Percentiles rank a stretch among this genome's conserved stretches.
Conservation (phyloP, 495 filamentous ascomycete genomes). For the Podospora sp. region DNA sequence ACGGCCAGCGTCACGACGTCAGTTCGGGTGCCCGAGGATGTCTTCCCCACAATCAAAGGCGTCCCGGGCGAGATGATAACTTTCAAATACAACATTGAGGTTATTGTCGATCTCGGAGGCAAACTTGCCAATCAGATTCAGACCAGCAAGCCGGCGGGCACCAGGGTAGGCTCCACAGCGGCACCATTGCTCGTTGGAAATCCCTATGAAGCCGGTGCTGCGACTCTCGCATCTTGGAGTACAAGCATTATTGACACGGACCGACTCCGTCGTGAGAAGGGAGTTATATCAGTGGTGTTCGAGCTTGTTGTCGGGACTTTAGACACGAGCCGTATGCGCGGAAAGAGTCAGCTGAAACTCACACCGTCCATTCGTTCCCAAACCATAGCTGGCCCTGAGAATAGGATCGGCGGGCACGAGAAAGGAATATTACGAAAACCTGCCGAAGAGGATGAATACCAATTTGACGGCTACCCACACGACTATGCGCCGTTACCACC, state of each 20-base stretch:
- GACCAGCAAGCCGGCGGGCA: slow-evolving; percentile 42
- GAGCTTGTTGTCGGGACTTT: slow-evolving; percentile 87
- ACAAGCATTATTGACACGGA: slow-evolving; percentile 88
- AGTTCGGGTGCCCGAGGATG: slow-evolving; percentile 83
- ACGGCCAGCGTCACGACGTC: slow-evolving; percentile 75
- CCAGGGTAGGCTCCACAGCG: slow-evolving; percentile 19
- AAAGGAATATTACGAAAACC: slow-evolving; percentile 23
- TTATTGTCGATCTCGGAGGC: slow-evolving; percentile 87
- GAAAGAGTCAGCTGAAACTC: slow-evolving; percentile 47
- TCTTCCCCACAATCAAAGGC: slow-evolving; percentile 86
- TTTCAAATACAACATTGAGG: slow-evolving; percentile 91
- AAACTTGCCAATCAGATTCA: slow-evolving; percentile 67
- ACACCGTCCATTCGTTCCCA: slow-evolving; percentile 30
- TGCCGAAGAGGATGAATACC: slow-evolving; percentile 22
- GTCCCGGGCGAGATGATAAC: slow-evolving; percentile 91
- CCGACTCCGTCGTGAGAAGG: slow-evolving; percentile 80
- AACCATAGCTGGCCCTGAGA: slow-evolving; percentile 20
- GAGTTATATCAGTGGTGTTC: slow-evolving; percentile 78
- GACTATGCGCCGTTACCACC: slow-evolving; percentile 31
- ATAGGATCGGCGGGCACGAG: slow-evolving; percentile 18
- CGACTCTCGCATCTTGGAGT: slow-evolving; percentile 59
- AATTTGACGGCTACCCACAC: slow-evolving; percentile 26
- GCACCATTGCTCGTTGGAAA: slow-evolving; percentile 22
- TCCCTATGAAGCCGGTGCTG: slow-evolving; percentile 35
- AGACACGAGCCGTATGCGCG: slow-evolving; percentile 68